phyloP scores from a whole-genome alignment of 768 basidiomycete species.

The Kwoniella botswanensis region DNA sequence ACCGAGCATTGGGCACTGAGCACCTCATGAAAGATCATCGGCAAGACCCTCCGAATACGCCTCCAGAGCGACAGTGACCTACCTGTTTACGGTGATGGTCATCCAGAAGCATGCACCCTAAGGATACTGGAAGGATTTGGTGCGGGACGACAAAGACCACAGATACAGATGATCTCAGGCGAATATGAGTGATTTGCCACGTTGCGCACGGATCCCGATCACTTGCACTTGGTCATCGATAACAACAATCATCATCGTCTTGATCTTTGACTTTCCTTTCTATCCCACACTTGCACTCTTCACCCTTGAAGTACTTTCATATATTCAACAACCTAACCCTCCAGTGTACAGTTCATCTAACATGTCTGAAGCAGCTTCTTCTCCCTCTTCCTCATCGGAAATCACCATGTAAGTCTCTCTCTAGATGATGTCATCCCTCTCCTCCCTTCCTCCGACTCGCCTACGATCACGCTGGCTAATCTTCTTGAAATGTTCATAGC shows the following conservation, averaged over 20 bases:
- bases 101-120: no score
- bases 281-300: background rate
- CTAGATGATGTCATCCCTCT: slow-evolving; percentile 10
- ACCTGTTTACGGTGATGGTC: no score
- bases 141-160: no score
- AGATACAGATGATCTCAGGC: no score
- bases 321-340: background rate
- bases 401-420: slow-evolving; percentile 44
- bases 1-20: no score
- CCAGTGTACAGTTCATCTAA: background rate
- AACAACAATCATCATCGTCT: background rate
- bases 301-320: background rate
- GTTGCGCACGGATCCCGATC: background rate
- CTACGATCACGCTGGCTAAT: background rate
- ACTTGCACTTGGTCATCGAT: background rate
- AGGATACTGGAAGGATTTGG: no score
- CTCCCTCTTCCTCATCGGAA: slow-evolving; percentile 24
- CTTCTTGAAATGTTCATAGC: slow-evolving; percentile 26
- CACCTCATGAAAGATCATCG: no score
- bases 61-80: no score
- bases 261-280: slow-evolving; percentile 2
- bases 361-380: slow-evolving; percentile 17
- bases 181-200: background rate
- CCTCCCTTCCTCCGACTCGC: background rate
- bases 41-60: no score